A percentile compares a stretch with the other conserved stretches of the same genome.
These are phyloP conservation scores for Trichoderma erinaceum DNA, from an alignment of 495 filamentous ascomycete genomes.

Conservation along the genomic window DNA sequence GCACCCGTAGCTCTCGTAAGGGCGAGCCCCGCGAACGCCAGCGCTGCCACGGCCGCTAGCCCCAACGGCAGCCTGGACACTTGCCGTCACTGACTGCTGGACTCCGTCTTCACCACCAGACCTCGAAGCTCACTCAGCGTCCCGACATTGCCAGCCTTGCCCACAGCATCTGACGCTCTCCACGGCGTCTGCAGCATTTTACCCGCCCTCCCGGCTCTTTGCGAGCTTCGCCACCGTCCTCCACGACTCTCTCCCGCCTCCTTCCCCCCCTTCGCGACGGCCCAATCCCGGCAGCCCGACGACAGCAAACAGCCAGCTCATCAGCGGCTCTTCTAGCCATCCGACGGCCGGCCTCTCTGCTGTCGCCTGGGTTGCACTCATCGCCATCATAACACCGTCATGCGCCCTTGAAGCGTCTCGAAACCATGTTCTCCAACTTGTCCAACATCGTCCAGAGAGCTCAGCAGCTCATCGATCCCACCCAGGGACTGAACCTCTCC, in stretches of 20 bases:
- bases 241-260: neutral
- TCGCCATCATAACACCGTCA: constrained; percentile 19
- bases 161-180: neutral
- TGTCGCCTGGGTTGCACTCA: neutral
- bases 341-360: constrained; percentile 8
- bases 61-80: neutral
- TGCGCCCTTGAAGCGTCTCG: constrained; percentile 21
- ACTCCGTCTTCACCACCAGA: neutral
- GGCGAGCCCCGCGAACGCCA: neutral
- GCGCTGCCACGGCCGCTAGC: neutral
- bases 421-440: constrained; percentile 64
- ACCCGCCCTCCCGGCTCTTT: neutral
- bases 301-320: neutral
- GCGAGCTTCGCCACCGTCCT: neutral
- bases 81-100: neutral
- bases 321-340: neutral
- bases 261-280: neutral
- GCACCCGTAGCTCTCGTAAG: neutral
- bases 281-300: constrained; percentile 12
- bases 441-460: constrained; percentile 90
- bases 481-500: constrained; percentile 59
- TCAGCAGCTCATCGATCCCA: constrained; percentile 79
- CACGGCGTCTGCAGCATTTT: neutral
- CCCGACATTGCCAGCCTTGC: neutral
- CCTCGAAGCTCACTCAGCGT: neutral